Conservation (phyloP, 2,329 filamentous ascomycete genomes). For the Fusarium continuum region DNA sequence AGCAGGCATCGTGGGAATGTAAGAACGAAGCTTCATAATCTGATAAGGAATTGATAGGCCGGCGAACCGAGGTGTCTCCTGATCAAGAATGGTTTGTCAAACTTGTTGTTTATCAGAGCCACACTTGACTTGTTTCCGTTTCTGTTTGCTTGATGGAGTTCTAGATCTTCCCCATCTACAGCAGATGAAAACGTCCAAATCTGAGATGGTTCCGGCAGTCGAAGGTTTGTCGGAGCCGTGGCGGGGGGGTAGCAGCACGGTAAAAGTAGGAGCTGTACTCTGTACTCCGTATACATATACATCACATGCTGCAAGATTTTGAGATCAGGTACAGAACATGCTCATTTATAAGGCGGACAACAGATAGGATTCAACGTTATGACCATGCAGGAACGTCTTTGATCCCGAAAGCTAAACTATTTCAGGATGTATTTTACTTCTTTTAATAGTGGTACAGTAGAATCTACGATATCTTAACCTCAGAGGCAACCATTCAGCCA, state of each 20-base stretch:
- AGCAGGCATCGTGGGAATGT: conserved; percentile 16
- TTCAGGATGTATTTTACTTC: background rate
- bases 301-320: background rate
- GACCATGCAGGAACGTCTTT: background rate
- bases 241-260: no score
- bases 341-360: background rate
- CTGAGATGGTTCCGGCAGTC: conserved; percentile 1
- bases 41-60: background rate
- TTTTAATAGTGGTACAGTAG: background rate
- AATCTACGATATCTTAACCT: background rate
- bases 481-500: background rate
- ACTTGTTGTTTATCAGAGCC: background rate
- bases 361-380: background rate
- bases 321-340: no score
- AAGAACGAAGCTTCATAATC: background rate
- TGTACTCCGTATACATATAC: no score
- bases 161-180: background rate
- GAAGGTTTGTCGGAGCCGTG: background rate
- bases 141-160: background rate
- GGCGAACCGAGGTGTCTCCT: background rate
- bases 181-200: conserved; percentile 12
- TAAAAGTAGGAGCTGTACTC: no score
- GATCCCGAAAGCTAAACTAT: background rate
- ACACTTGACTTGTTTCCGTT: background rate
- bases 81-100: background rate